A percentile compares a stretch with the other conserved stretches of the same genome.
Conservation (phyloP, 169 alveolate species). For the Plasmodium vivax region DNA sequence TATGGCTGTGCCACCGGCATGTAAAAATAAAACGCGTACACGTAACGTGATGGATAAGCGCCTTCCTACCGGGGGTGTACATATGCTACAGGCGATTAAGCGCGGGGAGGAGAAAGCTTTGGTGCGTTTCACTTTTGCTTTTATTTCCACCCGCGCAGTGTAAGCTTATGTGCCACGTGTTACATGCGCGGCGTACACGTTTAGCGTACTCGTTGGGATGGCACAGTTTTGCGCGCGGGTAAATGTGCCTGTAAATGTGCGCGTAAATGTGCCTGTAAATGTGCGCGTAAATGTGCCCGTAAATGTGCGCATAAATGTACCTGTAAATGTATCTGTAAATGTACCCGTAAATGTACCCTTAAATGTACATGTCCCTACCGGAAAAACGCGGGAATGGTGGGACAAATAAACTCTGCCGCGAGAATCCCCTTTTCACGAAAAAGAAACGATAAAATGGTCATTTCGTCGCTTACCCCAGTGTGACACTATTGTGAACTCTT, state of each 20-base stretch:
- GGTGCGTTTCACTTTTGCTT: background rate
- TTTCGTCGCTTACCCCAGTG: background rate
- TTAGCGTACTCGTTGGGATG: background rate
- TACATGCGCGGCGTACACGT: background rate
- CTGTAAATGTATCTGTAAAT: too few relatives aligned
- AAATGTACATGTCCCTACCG: background rate
- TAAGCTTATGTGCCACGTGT: background rate
- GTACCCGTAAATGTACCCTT: background rate
- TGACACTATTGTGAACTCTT: background rate
- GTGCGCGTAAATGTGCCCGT: background rate
- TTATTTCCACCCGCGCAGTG: background rate
- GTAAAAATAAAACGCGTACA: background rate
- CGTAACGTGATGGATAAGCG: background rate
- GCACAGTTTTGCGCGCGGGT: background rate
- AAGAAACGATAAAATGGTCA: background rate
- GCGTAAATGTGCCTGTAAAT: too few relatives aligned
- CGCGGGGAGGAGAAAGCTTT: background rate
- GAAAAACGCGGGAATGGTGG: background rate
- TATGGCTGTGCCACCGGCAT: background rate
- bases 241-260: too few relatives aligned
- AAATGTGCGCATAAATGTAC: background rate
- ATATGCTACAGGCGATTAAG: background rate
- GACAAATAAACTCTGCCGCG: background rate
- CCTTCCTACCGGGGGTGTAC: background rate
- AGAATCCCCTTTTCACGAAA: background rate